A percentile compares a stretch with the other conserved stretches of the same genome.
Evolutionary conservation across 768 basidiomycete species (phyloP).

Genomic region (Tricholoma matsutake): DNA sequence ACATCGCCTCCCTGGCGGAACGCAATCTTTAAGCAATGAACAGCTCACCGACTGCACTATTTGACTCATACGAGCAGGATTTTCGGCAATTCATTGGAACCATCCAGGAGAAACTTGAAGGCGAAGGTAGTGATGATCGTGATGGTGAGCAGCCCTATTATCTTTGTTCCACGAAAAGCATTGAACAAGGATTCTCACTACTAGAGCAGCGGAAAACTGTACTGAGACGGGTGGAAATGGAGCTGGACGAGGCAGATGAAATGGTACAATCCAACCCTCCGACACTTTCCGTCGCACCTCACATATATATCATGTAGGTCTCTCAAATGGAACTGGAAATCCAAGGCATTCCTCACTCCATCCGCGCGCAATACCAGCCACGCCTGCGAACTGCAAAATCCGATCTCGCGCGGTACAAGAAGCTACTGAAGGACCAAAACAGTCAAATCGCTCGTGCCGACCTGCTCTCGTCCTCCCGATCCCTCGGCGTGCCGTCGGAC

Average conservation of each 20-base stretch:
- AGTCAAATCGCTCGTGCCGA: constrained; percentile 70
- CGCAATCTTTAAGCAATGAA: constrained; percentile 53
- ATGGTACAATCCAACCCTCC: constrained; percentile 50
- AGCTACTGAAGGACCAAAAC: constrained; percentile 71
- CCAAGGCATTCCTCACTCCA: constrained; percentile 86
- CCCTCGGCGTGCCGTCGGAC: constrained; percentile 51
- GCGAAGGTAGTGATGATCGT: constrained; percentile 54
- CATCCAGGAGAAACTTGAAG: constrained; percentile 75
- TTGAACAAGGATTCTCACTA: not conserved
- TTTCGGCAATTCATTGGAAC: constrained; percentile 79
- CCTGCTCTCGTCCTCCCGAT: constrained; percentile 57
- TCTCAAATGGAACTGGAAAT: constrained; percentile 99
- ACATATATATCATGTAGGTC: constrained; percentile 47
- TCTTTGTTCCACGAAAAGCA: not conserved
- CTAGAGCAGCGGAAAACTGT: constrained; percentile 80
- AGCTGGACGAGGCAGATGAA: constrained; percentile 97
- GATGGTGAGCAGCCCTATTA: constrained; percentile 52
- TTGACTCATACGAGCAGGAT: constrained; percentile 91
- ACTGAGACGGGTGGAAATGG: constrained; percentile 85
- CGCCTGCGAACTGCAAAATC: constrained; percentile 75
- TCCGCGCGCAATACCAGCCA: constrained; percentile 71
- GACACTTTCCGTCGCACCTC: not conserved
- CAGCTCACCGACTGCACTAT: constrained; percentile 79
- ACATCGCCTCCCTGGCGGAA: constrained; percentile 30
- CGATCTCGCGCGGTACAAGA: constrained; percentile 77